Conservation (phyloP, 768 basidiomycete species). For the Neoboletus subvelutipes region DNA sequence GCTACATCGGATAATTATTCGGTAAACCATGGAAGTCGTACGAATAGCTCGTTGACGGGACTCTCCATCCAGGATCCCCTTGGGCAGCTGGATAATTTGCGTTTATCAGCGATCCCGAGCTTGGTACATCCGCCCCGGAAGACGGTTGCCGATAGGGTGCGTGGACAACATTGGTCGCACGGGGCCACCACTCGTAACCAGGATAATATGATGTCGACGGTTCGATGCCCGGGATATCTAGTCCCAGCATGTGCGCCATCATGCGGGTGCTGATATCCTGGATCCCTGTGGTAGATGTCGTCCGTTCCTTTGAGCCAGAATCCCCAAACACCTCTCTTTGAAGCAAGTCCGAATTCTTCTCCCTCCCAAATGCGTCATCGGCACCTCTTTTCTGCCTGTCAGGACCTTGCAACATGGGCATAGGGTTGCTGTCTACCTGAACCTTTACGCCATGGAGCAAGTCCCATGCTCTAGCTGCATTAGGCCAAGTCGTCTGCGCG, state of each 20-base stretch:
- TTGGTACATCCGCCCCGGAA: conserved; percentile 1
- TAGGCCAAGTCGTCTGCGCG: conserved; percentile 65
- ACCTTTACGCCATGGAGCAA: conserved; percentile 67
- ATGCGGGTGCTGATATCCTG: conserved; percentile 64
- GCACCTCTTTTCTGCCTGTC: conserved; percentile 58
- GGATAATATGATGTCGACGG: conserved; percentile 51
- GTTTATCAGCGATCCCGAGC: conserved; percentile 9
- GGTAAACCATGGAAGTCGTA: conserved; percentile 23
- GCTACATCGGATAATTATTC: conserved; percentile 24
- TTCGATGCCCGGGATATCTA: conserved; percentile 60
- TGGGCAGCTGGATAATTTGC: conserved; percentile 19
- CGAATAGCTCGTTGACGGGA: conserved; percentile 12
- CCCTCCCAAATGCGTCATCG: conserved; percentile 62
- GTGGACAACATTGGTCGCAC: conserved; percentile 23
- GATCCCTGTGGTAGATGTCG: conserved; percentile 39
- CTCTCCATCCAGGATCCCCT: conserved; percentile 23
- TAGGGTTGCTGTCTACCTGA: conserved; percentile 42
- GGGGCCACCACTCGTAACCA: conserved; percentile 70
- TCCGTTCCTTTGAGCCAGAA: conserved; percentile 24
- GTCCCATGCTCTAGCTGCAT: conserved; percentile 63
- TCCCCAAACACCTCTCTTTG: conserved; percentile 42
- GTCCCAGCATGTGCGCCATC: conserved; percentile 72
- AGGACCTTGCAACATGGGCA: conserved; percentile 36
- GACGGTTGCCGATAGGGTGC: conserved; percentile 17
- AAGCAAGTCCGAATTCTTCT: conserved; percentile 46